Percentiles rank a stretch among this genome's conserved stretches.
These are phyloP conservation scores for Clonostachys rosea DNA, from an alignment of 2,329 filamentous ascomycete genomes.

Conservation along the genomic window DNA sequence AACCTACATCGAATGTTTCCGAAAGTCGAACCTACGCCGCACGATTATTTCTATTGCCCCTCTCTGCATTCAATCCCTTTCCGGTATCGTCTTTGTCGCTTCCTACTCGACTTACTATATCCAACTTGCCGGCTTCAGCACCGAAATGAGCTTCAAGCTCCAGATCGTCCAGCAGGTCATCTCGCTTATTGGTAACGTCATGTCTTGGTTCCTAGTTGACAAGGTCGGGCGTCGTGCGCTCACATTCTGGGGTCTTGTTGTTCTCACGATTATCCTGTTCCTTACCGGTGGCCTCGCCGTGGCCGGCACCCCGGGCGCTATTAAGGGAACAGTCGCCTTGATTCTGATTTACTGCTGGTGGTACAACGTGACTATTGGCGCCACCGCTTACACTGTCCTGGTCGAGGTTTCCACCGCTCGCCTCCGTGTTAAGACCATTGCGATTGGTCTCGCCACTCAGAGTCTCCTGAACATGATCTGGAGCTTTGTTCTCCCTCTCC, in stretches of 20 bases:
- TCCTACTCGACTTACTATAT: slow-evolving; percentile 33
- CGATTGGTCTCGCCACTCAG: slow-evolving; percentile 29
- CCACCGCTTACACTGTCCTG: slow-evolving; percentile 34
- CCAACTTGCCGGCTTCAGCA: slow-evolving; percentile 24
- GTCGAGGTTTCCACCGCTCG: slow-evolving; percentile 29
- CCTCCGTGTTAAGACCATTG: slow-evolving; percentile 29
- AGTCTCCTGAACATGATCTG: slow-evolving; percentile 29
- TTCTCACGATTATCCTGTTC: slow-evolving; percentile 25
- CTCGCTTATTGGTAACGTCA: slow-evolving; percentile 34
- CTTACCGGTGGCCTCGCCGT: slow-evolving; percentile 35
- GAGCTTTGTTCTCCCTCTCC: slow-evolving; percentile 33
- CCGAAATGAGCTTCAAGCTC: slow-evolving; percentile 20
- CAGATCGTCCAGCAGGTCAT: slow-evolving; percentile 31
- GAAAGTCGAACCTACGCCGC: slow-evolving; percentile 34
- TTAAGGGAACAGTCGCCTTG: slow-evolving; percentile 25
- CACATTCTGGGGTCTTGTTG: slow-evolving; percentile 32
- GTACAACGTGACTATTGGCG: slow-evolving; percentile 34
- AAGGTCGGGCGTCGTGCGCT: slow-evolving; percentile 38
- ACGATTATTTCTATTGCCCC: slow-evolving; percentile 39
- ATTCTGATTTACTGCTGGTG: slow-evolving; percentile 30
- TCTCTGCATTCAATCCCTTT: slow-evolving; percentile 33
- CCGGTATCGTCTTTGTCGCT: slow-evolving; percentile 27
- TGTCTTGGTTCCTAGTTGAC: slow-evolving; percentile 33
- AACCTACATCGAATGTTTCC: slow-evolving; percentile 42
- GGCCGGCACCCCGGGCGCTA: slow-evolving; percentile 21